Base-by-base conservation (phyloP, 1,284 basidiomycete genomes). In the Rhodotorula mucilaginosa region DNA sequence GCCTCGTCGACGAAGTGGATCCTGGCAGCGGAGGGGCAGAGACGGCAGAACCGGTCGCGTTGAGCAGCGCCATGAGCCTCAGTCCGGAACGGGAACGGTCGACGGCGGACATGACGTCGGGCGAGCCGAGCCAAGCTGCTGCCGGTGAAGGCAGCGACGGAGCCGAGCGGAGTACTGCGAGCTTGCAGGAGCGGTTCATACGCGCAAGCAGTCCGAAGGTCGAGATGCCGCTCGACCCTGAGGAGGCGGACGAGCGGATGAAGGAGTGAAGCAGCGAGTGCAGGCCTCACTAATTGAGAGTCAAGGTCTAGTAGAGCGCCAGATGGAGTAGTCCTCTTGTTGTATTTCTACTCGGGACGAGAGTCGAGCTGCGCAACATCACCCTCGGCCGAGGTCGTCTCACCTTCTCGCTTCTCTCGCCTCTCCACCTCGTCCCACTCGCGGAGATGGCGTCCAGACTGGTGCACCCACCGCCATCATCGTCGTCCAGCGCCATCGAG, bases 1-100 rank as follows among this genome's bases (percentile, higher is more conserved):
- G 75, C 19, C 39, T 76, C 19, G 75, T 76, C 1, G 75, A 76
- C 54, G 75, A 76, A 44, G 75, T 76, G 2, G 75, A 76, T 56
- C 73, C 70, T 0, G 75, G 75, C 2, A 63, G 58, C 19, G 75
- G 75, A 10, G 65, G 65, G 16, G 34, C 12, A 18, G 75, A 76
- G 57, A 62, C 62, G 21, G 64, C 52, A 3, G 70, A 67, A 19
- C 75, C 75, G 5, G 67, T 76, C 19, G 73, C 68, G 21, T 29
- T 76, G 1, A 67, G 61, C n/a, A 48, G 56, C 21, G 65, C 68
- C 15, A 65, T 64, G 58, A 65, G 64, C 44, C 34, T 66, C 13
- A 26, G 48, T 44, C 51, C 52, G 1, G 51, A 34, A n/a, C 19
- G 19, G 39, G 47, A n/a, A 29, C 16, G 13, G 47, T 23, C 5